These are phyloP conservation scores for Boehmeria nivea DNA, from an alignment of 306 rosid species.

Conservation along the genomic window DNA sequence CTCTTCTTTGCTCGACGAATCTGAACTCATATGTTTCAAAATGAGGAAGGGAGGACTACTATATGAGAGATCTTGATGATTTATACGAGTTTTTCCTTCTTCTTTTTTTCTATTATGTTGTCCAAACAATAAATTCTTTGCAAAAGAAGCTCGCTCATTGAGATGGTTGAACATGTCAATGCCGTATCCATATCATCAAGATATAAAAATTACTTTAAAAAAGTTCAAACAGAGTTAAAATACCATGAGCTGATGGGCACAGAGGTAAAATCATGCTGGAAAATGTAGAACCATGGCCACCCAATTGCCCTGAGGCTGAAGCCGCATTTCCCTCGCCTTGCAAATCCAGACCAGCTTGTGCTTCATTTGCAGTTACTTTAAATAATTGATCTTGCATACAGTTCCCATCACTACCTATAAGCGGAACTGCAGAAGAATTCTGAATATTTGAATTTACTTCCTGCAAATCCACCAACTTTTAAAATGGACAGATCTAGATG, in stretches of 20 bases:
- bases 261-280: conserved; percentile 31
- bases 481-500: conserved; percentile 10
- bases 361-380: conserved; percentile 33
- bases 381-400: conserved; percentile 28
- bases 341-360: conserved; percentile 22
- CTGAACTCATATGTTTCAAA: conserved; percentile 10
- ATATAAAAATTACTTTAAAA: no score
- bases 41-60: no score
- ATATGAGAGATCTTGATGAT: no score
- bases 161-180: no score
- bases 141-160: no score
- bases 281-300: conserved; percentile 33
- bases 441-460: conserved; percentile 29
- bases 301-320: conserved; percentile 26
- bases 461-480: conserved; percentile 33
- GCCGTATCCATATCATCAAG: no score
- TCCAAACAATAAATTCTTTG: no score
- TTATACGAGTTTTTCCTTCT: no score
- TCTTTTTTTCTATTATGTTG: no score
- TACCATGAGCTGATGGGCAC: conserved; percentile 39
- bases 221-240: conserved; percentile 4
- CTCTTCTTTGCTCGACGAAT: conserved; percentile 31
- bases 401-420: conserved; percentile 32
- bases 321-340: conserved; percentile 27
- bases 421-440: conserved; percentile 33